A percentile compares a stretch with the other conserved stretches of the same genome.
These are phyloP conservation scores for Tolypocladium ovalisporum DNA, from an alignment of 2,329 filamentous ascomycete genomes.

Conservation along the genomic window DNA sequence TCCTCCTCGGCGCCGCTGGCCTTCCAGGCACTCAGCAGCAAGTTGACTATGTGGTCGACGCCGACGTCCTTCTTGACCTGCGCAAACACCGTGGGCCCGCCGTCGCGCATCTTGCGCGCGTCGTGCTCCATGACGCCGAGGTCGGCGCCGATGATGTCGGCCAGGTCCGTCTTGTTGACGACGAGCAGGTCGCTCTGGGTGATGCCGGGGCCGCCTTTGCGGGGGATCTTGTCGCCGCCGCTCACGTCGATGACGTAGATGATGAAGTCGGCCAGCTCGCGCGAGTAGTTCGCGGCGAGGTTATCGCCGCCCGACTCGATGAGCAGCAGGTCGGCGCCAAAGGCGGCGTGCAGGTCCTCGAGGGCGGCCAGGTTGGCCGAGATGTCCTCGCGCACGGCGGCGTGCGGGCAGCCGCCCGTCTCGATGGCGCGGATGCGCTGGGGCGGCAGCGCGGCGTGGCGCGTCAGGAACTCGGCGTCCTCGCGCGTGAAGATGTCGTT, in stretches of 20 bases:
- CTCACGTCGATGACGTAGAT: constrained; percentile 97
- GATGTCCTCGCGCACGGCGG: constrained; percentile 95
- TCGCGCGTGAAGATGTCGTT: constrained; percentile 99
- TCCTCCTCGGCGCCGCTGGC: constrained; percentile 67
- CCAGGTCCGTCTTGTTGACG: constrained; percentile 95
- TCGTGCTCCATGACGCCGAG: constrained; percentile 90
- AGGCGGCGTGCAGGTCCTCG: constrained; percentile 74
- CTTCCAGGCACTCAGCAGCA: constrained; percentile 89
- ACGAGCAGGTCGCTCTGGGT: constrained; percentile 90
- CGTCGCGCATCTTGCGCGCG: constrained; percentile 87
- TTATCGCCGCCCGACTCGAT: constrained; percentile 97
- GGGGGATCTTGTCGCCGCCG: constrained; percentile 90
- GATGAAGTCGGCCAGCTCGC: constrained; percentile 94
- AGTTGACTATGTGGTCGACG: constrained; percentile 74
- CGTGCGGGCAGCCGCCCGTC: constrained; percentile 93
- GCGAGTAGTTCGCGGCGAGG: constrained; percentile 88
- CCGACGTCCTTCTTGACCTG: constrained; percentile 91
- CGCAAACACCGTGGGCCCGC: constrained; percentile 89
- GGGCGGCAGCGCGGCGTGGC: constrained; percentile 71
- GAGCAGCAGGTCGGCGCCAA: constrained; percentile 71
- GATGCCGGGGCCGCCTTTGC: constrained; percentile 94
- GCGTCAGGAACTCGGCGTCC: constrained; percentile 94
- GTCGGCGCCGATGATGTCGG: constrained; percentile 83
- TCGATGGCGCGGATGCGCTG: constrained; percentile 88
- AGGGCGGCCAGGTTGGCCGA: constrained; percentile 85